phyloP scores from a whole-genome alignment of 2,329 filamentous ascomycete genomes.

The Venturia nashicola region DNA sequence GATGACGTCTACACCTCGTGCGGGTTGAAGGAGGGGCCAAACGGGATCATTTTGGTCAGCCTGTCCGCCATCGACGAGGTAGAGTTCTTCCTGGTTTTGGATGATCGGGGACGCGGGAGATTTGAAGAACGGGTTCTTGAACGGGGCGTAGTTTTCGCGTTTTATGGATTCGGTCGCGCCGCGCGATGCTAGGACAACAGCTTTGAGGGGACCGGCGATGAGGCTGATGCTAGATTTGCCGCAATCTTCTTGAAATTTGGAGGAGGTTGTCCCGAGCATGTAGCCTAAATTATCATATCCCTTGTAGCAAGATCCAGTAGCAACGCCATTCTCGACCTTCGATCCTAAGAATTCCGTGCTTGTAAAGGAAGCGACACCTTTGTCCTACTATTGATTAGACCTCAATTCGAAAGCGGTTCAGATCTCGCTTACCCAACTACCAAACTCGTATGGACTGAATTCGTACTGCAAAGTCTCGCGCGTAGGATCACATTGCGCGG shows the following conservation, averaged over 20 bases:
- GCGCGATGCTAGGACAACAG: constrained; percentile 16
- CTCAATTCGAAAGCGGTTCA: not conserved
- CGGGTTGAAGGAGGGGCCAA: constrained; percentile 37
- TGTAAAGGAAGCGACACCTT: constrained; percentile 46
- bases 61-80: constrained; percentile 39
- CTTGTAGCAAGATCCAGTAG: constrained; percentile 30
- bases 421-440: constrained; percentile 32
- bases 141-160: constrained; percentile 35
- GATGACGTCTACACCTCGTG: constrained; percentile 47
- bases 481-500: constrained; percentile 23
- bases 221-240: constrained; percentile 7
- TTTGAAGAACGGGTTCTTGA: constrained; percentile 49
- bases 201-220: constrained; percentile 16
- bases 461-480: constrained; percentile 51
- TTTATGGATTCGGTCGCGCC: constrained; percentile 17
- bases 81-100: constrained; percentile 25
- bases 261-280: constrained; percentile 32
- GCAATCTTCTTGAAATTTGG: constrained; percentile 28
- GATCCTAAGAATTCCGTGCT: constrained; percentile 49
- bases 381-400: constrained; percentile 26
- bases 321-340: constrained; percentile 39
- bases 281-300: constrained; percentile 38
- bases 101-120: constrained; percentile 33
- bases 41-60: constrained; percentile 40
- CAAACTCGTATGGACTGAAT: constrained; percentile 54